A percentile compares a stretch with the other conserved stretches of the same genome.
Conservation (phyloP, 2,329 filamentous ascomycete genomes). For the Myriosclerotinia curreyana region DNA sequence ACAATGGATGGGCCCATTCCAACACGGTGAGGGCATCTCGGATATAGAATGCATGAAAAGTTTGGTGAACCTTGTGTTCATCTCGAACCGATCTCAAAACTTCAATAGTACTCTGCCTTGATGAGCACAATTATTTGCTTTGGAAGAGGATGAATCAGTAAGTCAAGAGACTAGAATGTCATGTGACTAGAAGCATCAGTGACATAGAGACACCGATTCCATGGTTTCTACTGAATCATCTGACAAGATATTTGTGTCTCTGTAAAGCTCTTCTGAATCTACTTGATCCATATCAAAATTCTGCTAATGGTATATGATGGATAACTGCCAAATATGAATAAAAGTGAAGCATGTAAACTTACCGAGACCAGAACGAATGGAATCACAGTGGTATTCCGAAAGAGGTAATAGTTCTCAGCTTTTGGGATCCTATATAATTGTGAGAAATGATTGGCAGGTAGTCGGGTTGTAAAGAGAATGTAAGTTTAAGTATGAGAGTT, state of each 20-base stretch:
- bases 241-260: not conserved
- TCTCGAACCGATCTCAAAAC: not conserved
- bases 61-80: not conserved
- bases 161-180: not conserved
- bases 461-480: not conserved
- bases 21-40: not conserved
- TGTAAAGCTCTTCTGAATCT: not conserved
- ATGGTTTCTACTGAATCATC: not conserved
- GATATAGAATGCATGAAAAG: not conserved
- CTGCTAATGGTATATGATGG: not conserved
- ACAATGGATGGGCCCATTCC: not conserved
- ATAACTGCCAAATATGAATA: not conserved
- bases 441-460: too few species aligned
- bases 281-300: not conserved
- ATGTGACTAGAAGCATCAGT: not conserved
- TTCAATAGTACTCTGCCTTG: not conserved
- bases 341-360: conserved; percentile 7
- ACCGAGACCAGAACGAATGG: conserved; percentile 8
- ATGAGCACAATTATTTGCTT: not conserved
- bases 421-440: not conserved
- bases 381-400: not conserved
- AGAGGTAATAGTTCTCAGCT: not conserved
- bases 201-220: not conserved
- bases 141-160: not conserved
- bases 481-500: not conserved